phyloP scores from a whole-genome alignment of 441 rosid genomes.

The Lagerstroemia fauriei region DNA sequence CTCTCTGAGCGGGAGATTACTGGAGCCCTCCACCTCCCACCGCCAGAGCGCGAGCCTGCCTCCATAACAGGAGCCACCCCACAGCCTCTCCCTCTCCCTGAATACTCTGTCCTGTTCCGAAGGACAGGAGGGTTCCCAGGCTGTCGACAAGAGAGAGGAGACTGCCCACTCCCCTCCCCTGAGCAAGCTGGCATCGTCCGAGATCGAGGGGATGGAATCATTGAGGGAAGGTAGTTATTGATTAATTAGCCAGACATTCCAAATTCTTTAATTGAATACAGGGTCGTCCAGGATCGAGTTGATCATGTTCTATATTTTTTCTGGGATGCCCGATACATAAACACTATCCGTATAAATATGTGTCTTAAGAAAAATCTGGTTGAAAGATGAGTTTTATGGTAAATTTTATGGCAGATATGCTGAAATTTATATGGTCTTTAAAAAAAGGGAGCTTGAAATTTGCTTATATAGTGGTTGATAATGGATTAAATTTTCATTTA shows the following conservation, averaged over 20 bases:
- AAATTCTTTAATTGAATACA: background rate
- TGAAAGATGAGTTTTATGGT: no score
- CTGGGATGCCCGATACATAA: background rate
- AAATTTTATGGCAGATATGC: no score
- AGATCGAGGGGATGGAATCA: background rate
- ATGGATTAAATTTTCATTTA: background rate
- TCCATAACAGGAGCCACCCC: background rate
- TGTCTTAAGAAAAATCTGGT: no score
- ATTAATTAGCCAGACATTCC: background rate
- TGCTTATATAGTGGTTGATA: background rate
- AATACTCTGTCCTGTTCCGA: conserved; percentile 7
- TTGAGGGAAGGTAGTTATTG: background rate
- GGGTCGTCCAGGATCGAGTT: background rate
- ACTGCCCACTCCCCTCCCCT: conserved; percentile 26
- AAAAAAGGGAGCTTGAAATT: background rate
- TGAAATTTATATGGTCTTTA: background rate
- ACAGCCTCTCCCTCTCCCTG: conserved; percentile 26
- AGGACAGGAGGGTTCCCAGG: background rate
- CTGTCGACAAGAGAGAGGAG: background rate
- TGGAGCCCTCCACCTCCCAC: conserved; percentile 18
- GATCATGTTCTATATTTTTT: background rate
- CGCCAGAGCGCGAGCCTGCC: conserved; percentile 7
- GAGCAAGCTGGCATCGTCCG: conserved; percentile 3
- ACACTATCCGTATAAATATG: no score
- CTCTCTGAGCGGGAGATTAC: conserved; percentile 22